phyloP scores from a whole-genome alignment of 1,284 basidiomycete genomes.

The Agroathelia rolfsii region DNA sequence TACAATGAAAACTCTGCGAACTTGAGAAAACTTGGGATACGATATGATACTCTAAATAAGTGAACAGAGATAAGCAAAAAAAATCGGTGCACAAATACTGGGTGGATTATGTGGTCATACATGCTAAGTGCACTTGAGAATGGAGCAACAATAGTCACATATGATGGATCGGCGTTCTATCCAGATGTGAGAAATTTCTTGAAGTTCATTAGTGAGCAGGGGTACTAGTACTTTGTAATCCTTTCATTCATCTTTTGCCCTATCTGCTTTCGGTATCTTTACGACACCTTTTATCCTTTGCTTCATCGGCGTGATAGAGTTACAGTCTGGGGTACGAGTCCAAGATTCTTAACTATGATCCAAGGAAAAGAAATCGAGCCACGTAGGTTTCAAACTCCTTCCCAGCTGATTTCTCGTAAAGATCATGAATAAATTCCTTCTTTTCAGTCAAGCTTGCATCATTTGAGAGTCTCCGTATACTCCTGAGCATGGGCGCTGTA shows the following conservation, averaged over 20 bases:
- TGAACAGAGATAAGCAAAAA: too few relatives aligned
- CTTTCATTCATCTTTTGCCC: too few relatives aligned
- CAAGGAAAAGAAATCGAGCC: constrained; percentile 45
- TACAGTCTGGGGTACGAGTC: constrained; percentile 51
- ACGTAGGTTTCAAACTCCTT: too few relatives aligned
- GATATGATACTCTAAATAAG: too few relatives aligned
- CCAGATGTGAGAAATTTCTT: constrained; percentile 46
- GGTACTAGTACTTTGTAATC: constrained; percentile 32
- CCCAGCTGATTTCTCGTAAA: too few relatives aligned
- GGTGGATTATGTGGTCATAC: constrained; percentile 72
- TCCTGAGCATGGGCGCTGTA: constrained; percentile 72
- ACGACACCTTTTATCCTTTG: too few relatives aligned
- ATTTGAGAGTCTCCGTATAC: constrained; percentile 46
- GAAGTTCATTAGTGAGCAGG: constrained; percentile 48
- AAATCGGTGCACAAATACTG: constrained; percentile 68
- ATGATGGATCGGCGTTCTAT: constrained; percentile 65
- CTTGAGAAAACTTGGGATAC: too few relatives aligned
- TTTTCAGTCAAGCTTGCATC: constrained; percentile 37
- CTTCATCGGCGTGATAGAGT: too few relatives aligned
- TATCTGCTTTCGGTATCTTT: background rate
- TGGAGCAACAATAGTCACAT: constrained; percentile 46
- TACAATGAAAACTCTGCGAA: too few relatives aligned
- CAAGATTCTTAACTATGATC: constrained; percentile 57
- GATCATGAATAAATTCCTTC: constrained; percentile 1
- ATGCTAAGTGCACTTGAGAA: constrained; percentile 45